Conservation (phyloP, 768 basidiomycete genomes). For the Hypsizygus marmoreus region DNA sequence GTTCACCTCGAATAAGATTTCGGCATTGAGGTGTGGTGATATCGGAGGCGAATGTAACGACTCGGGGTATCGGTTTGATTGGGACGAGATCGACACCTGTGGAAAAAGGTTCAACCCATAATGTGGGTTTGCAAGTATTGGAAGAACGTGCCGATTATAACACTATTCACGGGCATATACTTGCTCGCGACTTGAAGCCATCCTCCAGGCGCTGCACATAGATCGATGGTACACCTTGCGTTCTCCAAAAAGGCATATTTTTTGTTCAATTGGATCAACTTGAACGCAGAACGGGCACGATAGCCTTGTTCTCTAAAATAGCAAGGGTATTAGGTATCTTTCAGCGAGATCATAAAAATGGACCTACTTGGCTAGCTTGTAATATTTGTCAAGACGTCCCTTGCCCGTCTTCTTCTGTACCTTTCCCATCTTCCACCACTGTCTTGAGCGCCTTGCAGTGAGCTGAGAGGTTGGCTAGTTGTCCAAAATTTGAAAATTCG, state of each 20-base stretch:
- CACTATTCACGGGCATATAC: slow-evolving; percentile 91
- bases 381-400: slow-evolving; percentile 95
- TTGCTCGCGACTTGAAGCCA: slow-evolving; percentile 99
- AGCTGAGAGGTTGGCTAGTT: too few species aligned
- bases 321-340: slow-evolving; percentile 11
- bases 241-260: slow-evolving; percentile 92
- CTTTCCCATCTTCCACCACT: slow-evolving; percentile 76
- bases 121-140: not conserved
- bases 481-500: too few species aligned
- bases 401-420: slow-evolving; percentile 96
- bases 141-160: slow-evolving; percentile 76
- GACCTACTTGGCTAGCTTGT: slow-evolving; percentile 86
- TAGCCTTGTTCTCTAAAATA: slow-evolving; percentile 91
- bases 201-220: slow-evolving; percentile 98
- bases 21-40: slow-evolving; percentile 94
- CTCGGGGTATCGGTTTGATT: slow-evolving; percentile 93
- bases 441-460: too few species aligned
- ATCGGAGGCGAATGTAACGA: slow-evolving; percentile 89
- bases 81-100: slow-evolving; percentile 93
- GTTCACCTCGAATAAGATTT: slow-evolving; percentile 77
- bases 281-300: slow-evolving; percentile 98
- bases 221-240: slow-evolving; percentile 92
- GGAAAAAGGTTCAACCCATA: slow-evolving; percentile 3
- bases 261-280: slow-evolving; percentile 97
- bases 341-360: slow-evolving; percentile 2